Conservation (phyloP, 441 rosid genomes). For the Gossypium lobatum region DNA sequence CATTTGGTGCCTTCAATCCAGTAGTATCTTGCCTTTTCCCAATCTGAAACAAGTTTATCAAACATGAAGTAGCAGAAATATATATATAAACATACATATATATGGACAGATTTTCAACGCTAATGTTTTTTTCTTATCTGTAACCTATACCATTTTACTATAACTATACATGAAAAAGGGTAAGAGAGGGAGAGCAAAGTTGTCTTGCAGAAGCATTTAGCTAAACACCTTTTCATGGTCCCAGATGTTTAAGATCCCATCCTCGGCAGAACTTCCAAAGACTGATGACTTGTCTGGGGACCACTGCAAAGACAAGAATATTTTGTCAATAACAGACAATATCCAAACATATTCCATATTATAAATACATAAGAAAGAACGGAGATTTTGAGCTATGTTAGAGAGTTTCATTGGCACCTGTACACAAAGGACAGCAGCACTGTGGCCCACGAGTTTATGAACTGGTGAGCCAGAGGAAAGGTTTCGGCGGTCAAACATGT, state of each 20-base stretch:
- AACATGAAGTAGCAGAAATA: not conserved
- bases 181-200: not conserved
- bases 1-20: conserved; percentile 28
- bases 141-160: not conserved
- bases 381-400: not conserved
- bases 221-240: conserved; percentile 44
- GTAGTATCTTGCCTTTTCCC: conserved; percentile 33
- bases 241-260: conserved; percentile 70
- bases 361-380: not conserved
- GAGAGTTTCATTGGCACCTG: conserved; percentile 34
- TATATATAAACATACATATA: not conserved
- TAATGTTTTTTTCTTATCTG: not conserved
- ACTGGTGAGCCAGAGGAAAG: conserved; percentile 37
- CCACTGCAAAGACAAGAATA: conserved; percentile 41
- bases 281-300: conserved; percentile 67
- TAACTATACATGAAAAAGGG: not conserved
- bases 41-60: conserved; percentile 26
- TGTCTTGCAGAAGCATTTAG: not conserved
- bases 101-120: not conserved
- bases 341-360: not conserved
- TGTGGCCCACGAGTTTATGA: conserved; percentile 58
- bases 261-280: conserved; percentile 83
- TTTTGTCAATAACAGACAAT: not conserved
- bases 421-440: conserved; percentile 72
- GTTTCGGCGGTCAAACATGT: conserved; percentile 70